Evolutionary conservation across 2,329 filamentous ascomycete genomes (phyloP).

Genomic region (Passalora sequoiae): DNA sequence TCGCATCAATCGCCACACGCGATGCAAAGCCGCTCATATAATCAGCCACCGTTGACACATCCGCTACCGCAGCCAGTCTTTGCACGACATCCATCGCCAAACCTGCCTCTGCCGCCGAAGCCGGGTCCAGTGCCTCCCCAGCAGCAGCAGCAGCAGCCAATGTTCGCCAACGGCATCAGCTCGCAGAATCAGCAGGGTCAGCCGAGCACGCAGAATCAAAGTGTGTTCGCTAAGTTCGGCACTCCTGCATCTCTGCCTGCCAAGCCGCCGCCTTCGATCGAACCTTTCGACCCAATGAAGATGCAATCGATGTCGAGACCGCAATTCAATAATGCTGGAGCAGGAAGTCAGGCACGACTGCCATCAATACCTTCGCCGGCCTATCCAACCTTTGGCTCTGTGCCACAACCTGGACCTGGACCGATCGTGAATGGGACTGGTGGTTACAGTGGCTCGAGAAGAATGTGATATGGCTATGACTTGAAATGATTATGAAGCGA

Average conservation of each 20-base stretch:
- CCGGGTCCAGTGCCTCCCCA: constrained; percentile 20
- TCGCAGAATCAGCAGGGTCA: constrained; percentile 13
- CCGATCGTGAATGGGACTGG: constrained; percentile 7
- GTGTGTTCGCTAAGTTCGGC: constrained; percentile 53
- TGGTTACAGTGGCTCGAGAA: neutral
- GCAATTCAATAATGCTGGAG: constrained; percentile 17
- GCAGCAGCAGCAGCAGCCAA: constrained; percentile 14
- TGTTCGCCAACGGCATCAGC: constrained; percentile 4
- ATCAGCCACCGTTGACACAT: constrained; percentile 29
- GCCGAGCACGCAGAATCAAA: constrained; percentile 38
- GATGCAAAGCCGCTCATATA: constrained; percentile 16
- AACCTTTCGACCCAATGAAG: constrained; percentile 23
- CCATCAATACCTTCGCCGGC: constrained; percentile 1
- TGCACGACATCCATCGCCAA: constrained; percentile 32
- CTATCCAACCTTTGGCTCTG: constrained; percentile 4
- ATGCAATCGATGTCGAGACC: constrained; percentile 18
- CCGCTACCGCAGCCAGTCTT: constrained; percentile 37
- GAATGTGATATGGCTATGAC: neutral
- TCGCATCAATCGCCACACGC: constrained; percentile 13
- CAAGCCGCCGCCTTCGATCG: constrained; percentile 48
- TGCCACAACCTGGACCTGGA: constrained; percentile 1
- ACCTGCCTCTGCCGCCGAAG: constrained; percentile 32
- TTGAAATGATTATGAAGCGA: neutral
- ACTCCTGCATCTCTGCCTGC: constrained; percentile 51
- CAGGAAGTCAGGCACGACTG: constrained; percentile 14